A percentile compares a stretch with the other conserved stretches of the same genome.
These are phyloP conservation scores for Tubosaeta brunneosetosa DNA, from an alignment of 768 basidiomycete species.

Conservation along the genomic window DNA sequence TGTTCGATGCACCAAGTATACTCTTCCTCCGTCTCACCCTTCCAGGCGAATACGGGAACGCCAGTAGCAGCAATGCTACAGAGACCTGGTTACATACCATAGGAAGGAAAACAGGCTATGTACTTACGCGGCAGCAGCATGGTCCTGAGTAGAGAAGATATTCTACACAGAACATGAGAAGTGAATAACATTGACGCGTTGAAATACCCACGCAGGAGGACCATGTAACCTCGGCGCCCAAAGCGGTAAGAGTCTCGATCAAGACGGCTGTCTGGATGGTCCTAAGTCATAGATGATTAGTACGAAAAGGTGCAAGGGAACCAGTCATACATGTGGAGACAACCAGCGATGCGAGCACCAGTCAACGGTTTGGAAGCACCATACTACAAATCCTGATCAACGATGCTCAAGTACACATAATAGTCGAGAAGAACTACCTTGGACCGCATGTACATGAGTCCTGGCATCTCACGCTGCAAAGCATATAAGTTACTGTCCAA, in stretches of 20 bases:
- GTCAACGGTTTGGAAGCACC: constrained; percentile 77
- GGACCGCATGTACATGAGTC: constrained; percentile 86
- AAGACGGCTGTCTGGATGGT: constrained; percentile 98
- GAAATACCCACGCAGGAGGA: constrained; percentile 79
- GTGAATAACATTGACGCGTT: background rate
- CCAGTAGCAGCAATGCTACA: constrained; percentile 92
- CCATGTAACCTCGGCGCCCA: constrained; percentile 98
- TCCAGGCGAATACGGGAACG: constrained; percentile 99
- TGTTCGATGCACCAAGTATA: constrained; percentile 99
- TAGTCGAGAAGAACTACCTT: constrained; percentile 52
- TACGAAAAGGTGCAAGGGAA: background rate
- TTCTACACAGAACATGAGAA: constrained; percentile 49
- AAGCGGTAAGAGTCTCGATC: constrained; percentile 93
- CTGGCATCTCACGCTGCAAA: constrained; percentile 84
- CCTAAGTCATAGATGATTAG: constrained; percentile 44
- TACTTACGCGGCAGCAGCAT: constrained; percentile 92
- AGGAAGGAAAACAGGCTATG: background rate
- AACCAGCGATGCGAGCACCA: constrained; percentile 95
- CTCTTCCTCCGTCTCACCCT: constrained; percentile 99
- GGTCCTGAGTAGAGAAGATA: constrained; percentile 99
- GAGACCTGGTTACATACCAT: constrained; percentile 1
- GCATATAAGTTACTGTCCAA: constrained; percentile 8
- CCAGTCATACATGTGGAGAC: constrained; percentile 85
- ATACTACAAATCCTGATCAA: constrained; percentile 48
- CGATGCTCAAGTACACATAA: constrained; percentile 2